Conservation (phyloP, 2,329 filamentous ascomycete species). For the Stylonectria norvegica region DNA sequence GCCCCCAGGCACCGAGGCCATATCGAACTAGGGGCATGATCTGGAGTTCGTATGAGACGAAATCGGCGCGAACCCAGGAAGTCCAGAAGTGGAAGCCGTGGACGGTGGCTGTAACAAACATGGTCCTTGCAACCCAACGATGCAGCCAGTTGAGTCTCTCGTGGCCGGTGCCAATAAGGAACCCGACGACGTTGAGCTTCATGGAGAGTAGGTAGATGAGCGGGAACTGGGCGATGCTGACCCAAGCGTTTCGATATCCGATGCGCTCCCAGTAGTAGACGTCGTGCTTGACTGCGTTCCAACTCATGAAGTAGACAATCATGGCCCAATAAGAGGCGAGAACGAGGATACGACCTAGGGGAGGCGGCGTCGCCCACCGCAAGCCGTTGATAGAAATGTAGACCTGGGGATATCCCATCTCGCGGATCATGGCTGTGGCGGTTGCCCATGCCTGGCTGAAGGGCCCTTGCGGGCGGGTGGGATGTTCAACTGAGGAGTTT, state of each 20-base stretch:
- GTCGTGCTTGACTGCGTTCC: conserved; percentile 46
- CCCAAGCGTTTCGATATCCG: conserved; percentile 66
- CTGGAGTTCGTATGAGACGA: conserved; percentile 55
- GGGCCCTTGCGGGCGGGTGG: conserved; percentile 48
- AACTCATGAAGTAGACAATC: conserved; percentile 55
- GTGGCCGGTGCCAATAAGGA: conserved; percentile 60
- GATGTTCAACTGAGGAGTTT: conserved; percentile 43
- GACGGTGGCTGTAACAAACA: conserved; percentile 64
- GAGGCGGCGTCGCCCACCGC: conserved; percentile 56
- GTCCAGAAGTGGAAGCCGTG: conserved; percentile 68
- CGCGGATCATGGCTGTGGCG: conserved; percentile 53
- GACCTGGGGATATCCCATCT: conserved; percentile 54
- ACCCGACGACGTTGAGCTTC: conserved; percentile 58
- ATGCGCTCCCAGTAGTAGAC: conserved; percentile 61
- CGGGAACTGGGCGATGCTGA: conserved; percentile 61
- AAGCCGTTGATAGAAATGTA: conserved; percentile 45
- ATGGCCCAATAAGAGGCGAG: conserved; percentile 57
- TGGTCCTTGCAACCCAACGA: conserved; percentile 66
- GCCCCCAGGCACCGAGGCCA: conserved; percentile 63
- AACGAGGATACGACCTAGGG: conserved; percentile 53
- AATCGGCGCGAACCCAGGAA: conserved; percentile 59
- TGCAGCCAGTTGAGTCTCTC: conserved; percentile 72
- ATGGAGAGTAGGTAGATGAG: conserved; percentile 60
- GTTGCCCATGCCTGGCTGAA: conserved; percentile 56
- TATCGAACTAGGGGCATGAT: conserved; percentile 65